These are phyloP conservation scores for Kuraishia capsulata DNA, from an alignment of 805 yeast genomes.

Conservation along the genomic window DNA sequence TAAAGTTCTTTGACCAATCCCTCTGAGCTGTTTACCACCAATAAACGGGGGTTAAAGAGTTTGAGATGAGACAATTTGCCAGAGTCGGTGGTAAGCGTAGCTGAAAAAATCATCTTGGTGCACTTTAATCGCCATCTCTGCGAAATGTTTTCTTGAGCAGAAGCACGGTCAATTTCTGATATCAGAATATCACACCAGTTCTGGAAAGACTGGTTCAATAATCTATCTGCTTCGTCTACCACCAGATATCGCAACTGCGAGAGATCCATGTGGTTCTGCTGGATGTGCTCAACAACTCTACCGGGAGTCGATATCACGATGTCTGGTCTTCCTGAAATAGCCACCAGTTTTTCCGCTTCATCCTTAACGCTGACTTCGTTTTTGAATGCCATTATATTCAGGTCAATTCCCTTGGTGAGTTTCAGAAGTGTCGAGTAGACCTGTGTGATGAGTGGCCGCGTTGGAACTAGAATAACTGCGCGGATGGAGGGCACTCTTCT, in stretches of 20 bases:
- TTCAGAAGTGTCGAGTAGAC: constrained; percentile 57
- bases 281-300: constrained; percentile 68
- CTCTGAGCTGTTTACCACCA: constrained; percentile 57
- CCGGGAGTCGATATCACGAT: constrained; percentile 70
- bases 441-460: constrained; percentile 79
- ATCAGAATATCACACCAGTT: constrained; percentile 73
- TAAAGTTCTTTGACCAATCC: constrained; percentile 44
- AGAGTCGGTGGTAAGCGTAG: constrained; percentile 90
- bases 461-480: constrained; percentile 80
- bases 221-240: constrained; percentile 76
- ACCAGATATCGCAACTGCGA: constrained; percentile 51
- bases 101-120: constrained; percentile 74
- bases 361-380: constrained; percentile 43
- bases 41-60: constrained; percentile 60
- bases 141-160: constrained; percentile 18
- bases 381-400: constrained; percentile 57
- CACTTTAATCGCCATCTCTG: constrained; percentile 27
- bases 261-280: constrained; percentile 32
- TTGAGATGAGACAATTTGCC: constrained; percentile 71
- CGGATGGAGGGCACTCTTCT: constrained; percentile 66
- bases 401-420: constrained; percentile 56
- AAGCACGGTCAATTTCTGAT: constrained; percentile 24
- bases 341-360: constrained; percentile 44
- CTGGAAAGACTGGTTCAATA: constrained; percentile 83
- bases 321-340: constrained; percentile 42